Percentiles rank a stretch among this genome's conserved stretches.
Evolutionary conservation across 345 rosid genomes (phyloP).

Genomic region (Excoecaria agallocha): DNA sequence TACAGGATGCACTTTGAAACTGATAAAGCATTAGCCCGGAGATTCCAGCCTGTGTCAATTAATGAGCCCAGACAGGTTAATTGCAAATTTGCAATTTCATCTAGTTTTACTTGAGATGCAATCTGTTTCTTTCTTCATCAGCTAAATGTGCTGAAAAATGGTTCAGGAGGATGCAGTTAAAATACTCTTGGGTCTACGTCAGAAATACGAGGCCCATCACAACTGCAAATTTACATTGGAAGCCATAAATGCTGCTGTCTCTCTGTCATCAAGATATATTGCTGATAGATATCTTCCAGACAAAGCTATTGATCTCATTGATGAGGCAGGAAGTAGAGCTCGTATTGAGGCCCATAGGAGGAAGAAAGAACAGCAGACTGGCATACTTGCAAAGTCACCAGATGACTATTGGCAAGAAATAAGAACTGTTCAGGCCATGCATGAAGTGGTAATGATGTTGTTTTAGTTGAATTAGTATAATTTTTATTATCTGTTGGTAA

Average conservation of each 20-base stretch:
- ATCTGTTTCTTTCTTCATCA: slow-evolving; percentile 20
- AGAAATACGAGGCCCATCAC: slow-evolving; percentile 91
- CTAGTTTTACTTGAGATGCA: slow-evolving; percentile 1
- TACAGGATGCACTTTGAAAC: slow-evolving; percentile 78
- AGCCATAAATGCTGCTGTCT: slow-evolving; percentile 92
- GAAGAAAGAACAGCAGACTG: slow-evolving; percentile 74
- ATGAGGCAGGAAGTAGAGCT: slow-evolving; percentile 98
- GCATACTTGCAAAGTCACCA: slow-evolving; percentile 78
- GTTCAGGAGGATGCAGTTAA: slow-evolving; percentile 83
- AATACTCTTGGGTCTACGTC: slow-evolving; percentile 82
- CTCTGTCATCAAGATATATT: slow-evolving; percentile 78
- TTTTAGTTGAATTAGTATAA: neutral
- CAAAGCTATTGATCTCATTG: slow-evolving; percentile 97
- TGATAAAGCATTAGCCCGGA: slow-evolving; percentile 93
- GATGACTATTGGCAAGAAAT: slow-evolving; percentile 98
- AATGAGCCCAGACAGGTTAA: slow-evolving; percentile 89
- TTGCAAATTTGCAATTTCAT: slow-evolving; percentile 17
- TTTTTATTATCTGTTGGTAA: slow-evolving; percentile 20
- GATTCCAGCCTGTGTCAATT: slow-evolving; percentile 90
- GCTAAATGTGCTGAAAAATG: slow-evolving; percentile 17
- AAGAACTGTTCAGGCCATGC: slow-evolving; percentile 94
- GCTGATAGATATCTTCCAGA: slow-evolving; percentile 95
- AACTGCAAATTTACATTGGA: slow-evolving; percentile 73
- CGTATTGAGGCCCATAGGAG: slow-evolving; percentile 72
- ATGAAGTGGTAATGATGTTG: slow-evolving; percentile 69